These are phyloP conservation scores for Spiromastix sp. DNA, from an alignment of 2,329 filamentous ascomycete genomes.

Conservation along the genomic window DNA sequence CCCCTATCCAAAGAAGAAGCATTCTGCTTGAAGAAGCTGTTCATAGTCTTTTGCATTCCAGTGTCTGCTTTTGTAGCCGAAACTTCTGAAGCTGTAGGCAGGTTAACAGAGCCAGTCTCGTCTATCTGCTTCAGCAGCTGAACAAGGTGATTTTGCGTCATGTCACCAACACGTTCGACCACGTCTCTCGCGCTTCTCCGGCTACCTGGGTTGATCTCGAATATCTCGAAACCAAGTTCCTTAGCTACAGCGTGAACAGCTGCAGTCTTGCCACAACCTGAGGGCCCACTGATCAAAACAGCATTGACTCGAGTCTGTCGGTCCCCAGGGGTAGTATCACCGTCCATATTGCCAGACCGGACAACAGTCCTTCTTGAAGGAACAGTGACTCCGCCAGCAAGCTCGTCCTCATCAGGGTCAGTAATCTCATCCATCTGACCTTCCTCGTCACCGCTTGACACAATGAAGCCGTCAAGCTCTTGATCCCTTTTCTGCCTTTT, in stretches of 20 bases:
- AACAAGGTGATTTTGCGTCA: slow-evolving; percentile 92
- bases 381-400: slow-evolving; percentile 29
- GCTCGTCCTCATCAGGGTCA: slow-evolving; percentile 40
- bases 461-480: slow-evolving; percentile 69
- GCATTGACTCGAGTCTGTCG: slow-evolving; percentile 56
- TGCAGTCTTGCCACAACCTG: slow-evolving; percentile 88
- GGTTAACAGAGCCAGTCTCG: slow-evolving; percentile 28
- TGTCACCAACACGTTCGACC: slow-evolving; percentile 84
- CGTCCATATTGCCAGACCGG: slow-evolving; percentile 26
- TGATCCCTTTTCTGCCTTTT: slow-evolving; percentile 60
- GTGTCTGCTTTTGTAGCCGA: slow-evolving; percentile 38
- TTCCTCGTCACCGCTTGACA: slow-evolving; percentile 66
- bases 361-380: slow-evolving; percentile 30
- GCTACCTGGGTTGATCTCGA: slow-evolving; percentile 81
- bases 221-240: slow-evolving; percentile 85
- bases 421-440: slow-evolving; percentile 59
- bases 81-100: slow-evolving; percentile 11
- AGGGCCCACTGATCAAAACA: slow-evolving; percentile 78
- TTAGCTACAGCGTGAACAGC: slow-evolving; percentile 84
- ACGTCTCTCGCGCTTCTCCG: slow-evolving; percentile 83
- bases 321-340: slow-evolving; percentile 22
- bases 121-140: slow-evolving; percentile 35
- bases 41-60: slow-evolving; percentile 69
- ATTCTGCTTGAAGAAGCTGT: slow-evolving; percentile 59
- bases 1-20: slow-evolving; percentile 13